Percentiles rank a stretch among this genome's conserved stretches.
phyloP scores from a whole-genome alignment of 805 yeast species.

The Scheffersomyces ergatensis region DNA sequence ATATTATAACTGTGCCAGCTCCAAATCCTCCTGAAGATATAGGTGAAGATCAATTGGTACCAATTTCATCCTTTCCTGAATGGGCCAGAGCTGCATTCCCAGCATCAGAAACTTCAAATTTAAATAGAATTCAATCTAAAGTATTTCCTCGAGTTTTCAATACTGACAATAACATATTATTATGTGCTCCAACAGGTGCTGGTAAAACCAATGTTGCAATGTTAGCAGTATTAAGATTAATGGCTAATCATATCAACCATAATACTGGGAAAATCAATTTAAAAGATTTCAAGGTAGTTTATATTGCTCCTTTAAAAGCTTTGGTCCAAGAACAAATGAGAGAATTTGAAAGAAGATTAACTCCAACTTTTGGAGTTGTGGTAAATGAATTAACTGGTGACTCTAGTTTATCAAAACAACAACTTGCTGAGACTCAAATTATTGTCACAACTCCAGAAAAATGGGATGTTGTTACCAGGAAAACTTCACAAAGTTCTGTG shows the following conservation, averaged over 20 bases:
- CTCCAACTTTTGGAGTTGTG: slow-evolving; percentile 55
- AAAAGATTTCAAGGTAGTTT: slow-evolving; percentile 70
- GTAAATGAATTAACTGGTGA: slow-evolving; percentile 94
- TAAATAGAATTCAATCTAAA: slow-evolving; percentile 82
- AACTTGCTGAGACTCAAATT: slow-evolving; percentile 74
- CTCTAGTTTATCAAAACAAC: slow-evolving; percentile 68
- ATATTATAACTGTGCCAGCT: slow-evolving; percentile 90
- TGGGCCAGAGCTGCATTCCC: slow-evolving; percentile 86
- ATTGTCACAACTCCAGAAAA: slow-evolving; percentile 95
- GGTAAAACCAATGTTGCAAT: slow-evolving; percentile 98
- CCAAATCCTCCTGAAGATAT: slow-evolving; percentile 50
- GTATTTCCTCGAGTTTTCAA: slow-evolving; percentile 78
- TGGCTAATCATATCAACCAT: slow-evolving; percentile 50
- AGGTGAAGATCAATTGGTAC: slow-evolving; percentile 44
- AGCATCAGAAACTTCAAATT: slow-evolving; percentile 54
- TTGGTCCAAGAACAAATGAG: slow-evolving; percentile 93
- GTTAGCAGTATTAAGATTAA: slow-evolving; percentile 65
- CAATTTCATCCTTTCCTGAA: slow-evolving; percentile 63
- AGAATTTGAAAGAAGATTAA: slow-evolving; percentile 72
- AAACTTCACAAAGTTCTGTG: slow-evolving; percentile 58
- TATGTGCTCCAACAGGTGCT: slow-evolving; percentile 99
- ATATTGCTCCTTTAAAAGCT: slow-evolving; percentile 92
- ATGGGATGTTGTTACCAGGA: slow-evolving; percentile 95
- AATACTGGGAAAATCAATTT: slow-evolving; percentile 49
- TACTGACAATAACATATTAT: slow-evolving; percentile 65